Evolutionary conservation across 1,284 basidiomycete genomes (phyloP).

Genomic region (Leccinum huronense): DNA sequence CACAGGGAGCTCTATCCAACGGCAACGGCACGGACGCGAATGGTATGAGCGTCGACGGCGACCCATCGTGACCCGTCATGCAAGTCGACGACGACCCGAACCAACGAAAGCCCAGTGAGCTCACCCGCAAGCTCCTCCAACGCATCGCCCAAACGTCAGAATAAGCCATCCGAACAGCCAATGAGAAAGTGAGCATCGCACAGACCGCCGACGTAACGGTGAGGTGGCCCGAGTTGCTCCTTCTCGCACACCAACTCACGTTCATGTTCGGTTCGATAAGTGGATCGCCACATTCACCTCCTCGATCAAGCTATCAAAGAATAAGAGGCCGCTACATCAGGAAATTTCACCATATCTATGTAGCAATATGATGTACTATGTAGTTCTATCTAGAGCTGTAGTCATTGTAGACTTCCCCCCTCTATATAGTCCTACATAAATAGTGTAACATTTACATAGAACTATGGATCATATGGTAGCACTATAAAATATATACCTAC

Average conservation of each 20-base stretch:
- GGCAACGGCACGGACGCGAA: conserved; percentile 3
- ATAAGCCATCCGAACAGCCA: conserved; percentile 57
- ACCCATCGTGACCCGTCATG: not conserved
- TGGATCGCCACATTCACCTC: conserved; percentile 70
- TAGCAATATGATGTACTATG: not conserved
- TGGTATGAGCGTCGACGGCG: not conserved
- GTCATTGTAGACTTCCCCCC: not conserved
- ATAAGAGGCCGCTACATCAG: conserved; percentile 51
- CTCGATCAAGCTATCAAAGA: conserved; percentile 74
- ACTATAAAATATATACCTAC: not conserved
- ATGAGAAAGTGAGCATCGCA: conserved; percentile 74
- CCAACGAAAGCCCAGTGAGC: conserved; percentile 21
- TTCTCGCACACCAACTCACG: not conserved
- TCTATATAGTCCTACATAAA: not conserved
- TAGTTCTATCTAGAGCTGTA: not conserved
- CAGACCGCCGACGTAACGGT: conserved; percentile 68
- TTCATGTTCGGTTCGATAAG: conserved; percentile 35
- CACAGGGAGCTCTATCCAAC: not conserved
- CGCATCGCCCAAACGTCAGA: conserved; percentile 59
- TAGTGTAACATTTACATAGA: not conserved
- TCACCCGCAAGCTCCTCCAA: conserved; percentile 52
- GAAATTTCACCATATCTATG: not conserved
- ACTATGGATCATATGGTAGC: not conserved
- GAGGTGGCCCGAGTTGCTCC: conserved; percentile 23
- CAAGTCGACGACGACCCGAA: conserved; percentile 7